These are phyloP conservation scores for Saccharomycopsis amapae DNA, from an alignment of 805 yeast species.

Conservation along the genomic window DNA sequence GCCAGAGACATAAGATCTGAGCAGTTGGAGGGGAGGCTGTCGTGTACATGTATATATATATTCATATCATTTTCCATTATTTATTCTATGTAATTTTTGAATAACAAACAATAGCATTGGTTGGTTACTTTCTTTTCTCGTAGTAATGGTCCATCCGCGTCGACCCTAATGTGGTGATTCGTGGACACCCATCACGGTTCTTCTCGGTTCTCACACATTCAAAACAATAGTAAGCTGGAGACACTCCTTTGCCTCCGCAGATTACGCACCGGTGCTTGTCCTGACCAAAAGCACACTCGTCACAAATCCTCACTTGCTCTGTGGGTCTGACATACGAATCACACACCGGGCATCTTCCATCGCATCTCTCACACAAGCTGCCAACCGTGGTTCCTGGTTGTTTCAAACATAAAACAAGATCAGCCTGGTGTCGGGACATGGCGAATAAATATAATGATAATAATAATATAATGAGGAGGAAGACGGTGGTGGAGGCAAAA, in stretches of 20 bases:
- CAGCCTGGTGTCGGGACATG: slow-evolving; percentile 92
- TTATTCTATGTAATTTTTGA: no score
- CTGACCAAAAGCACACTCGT: slow-evolving; percentile 76
- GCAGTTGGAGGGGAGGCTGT: no score
- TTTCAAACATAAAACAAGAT: slow-evolving; percentile 73
- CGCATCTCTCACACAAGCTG: slow-evolving; percentile 73
- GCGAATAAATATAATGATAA: no score
- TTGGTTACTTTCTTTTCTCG: no score
- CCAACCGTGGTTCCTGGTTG: slow-evolving; percentile 76
- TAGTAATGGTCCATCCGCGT: slow-evolving; percentile 58
- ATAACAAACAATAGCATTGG: no score
- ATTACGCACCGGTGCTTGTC: slow-evolving; percentile 61
- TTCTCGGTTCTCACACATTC: slow-evolving; percentile 77
- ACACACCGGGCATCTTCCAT: slow-evolving; percentile 86
- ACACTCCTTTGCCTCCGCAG: slow-evolving; percentile 56
- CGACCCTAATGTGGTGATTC: slow-evolving; percentile 74
- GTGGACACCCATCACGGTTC: slow-evolving; percentile 90
- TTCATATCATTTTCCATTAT: no score
- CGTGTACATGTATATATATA: no score
- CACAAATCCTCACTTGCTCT: slow-evolving; percentile 64
- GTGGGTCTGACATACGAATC: slow-evolving; percentile 77
- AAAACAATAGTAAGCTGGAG: slow-evolving; percentile 74
- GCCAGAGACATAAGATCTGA: slow-evolving; percentile 38
- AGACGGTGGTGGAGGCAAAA: no score
- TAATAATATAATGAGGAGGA: no score